Percentiles rank a stretch among this genome's conserved stretches.
phyloP scores from a whole-genome alignment of 768 basidiomycete species.

The Hemileccinum rubropunctum region DNA sequence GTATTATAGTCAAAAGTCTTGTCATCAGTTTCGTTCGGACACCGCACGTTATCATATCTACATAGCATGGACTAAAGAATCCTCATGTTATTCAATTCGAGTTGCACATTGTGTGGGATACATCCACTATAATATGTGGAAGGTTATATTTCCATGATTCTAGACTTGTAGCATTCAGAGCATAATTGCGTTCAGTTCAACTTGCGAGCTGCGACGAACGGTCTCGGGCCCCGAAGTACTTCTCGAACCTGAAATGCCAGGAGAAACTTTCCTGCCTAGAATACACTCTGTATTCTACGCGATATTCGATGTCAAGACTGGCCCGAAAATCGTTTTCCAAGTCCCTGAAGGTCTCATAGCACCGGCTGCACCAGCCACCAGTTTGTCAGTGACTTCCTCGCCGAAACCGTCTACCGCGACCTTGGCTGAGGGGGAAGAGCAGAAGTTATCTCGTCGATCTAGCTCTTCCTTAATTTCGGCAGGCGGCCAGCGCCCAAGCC shows the following conservation, averaged over 20 bases:
- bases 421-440: conserved; percentile 34
- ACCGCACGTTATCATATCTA: conserved; percentile 9
- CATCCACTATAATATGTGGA: not conserved
- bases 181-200: too few relatives aligned
- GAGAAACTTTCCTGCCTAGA: conserved; percentile 72
- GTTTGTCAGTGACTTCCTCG: conserved; percentile 31
- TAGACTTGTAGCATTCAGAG: too few relatives aligned
- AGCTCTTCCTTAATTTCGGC: conserved; percentile 51
- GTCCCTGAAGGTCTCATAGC: conserved; percentile 91
- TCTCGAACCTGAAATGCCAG: conserved; percentile 33
- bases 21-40: conserved; percentile 6
- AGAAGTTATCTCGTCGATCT: conserved; percentile 47
- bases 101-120: not conserved
- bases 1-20: not conserved
- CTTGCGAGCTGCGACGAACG: too few relatives aligned
- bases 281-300: conserved; percentile 93
- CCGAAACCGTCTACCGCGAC: conserved; percentile 33
- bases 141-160: too few relatives aligned
- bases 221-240: not conserved
- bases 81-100: not conserved
- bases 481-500: conserved; percentile 40
- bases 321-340: conserved; percentile 89
- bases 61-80: conserved; percentile 19
- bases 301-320: conserved; percentile 80
- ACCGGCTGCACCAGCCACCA: conserved; percentile 31